Conservation (phyloP, 2,329 filamentous ascomycete genomes). For the Fusarium keratoplasticum region DNA sequence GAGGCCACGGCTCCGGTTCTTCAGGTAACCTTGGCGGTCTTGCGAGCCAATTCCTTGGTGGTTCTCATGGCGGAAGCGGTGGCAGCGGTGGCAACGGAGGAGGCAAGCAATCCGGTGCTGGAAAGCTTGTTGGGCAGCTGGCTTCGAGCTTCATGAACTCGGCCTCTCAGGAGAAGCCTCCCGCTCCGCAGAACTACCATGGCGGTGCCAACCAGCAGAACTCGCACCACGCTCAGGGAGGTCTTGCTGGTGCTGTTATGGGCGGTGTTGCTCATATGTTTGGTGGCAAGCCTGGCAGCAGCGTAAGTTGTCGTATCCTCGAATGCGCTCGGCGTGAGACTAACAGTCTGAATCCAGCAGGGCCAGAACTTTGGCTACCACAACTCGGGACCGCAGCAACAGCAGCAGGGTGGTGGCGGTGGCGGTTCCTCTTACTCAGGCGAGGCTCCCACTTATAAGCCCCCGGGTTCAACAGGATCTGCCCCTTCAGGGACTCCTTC, state of each 20-base stretch:
- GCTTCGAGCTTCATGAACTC: slow-evolving; percentile 67
- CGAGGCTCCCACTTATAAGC: slow-evolving; percentile 65
- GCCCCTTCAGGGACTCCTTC: slow-evolving; percentile 42
- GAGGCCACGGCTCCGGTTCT: slow-evolving; percentile 51
- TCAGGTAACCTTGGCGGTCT: slow-evolving; percentile 56
- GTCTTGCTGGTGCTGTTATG: slow-evolving; percentile 65
- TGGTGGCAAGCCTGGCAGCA: slow-evolving; percentile 57
- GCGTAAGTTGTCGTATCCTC: slow-evolving; percentile 43
- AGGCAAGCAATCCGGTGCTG: slow-evolving; percentile 53
- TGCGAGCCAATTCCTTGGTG: slow-evolving; percentile 61
- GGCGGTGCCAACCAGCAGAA: slow-evolving; percentile 55
- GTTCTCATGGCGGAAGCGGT: slow-evolving; percentile 37
- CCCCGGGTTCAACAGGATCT: slow-evolving; percentile 46
- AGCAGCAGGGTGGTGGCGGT: slow-evolving; percentile 37
- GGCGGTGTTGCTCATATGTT: slow-evolving; percentile 67
- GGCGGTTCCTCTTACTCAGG: slow-evolving; percentile 62
- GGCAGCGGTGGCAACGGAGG: slow-evolving; percentile 47
- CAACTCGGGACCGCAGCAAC: slow-evolving; percentile 59
- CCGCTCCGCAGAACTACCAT: slow-evolving; percentile 60
- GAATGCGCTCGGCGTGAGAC: neutral
- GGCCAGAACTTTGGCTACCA: slow-evolving; percentile 74
- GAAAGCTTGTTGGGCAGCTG: slow-evolving; percentile 69
- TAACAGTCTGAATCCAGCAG: slow-evolving; percentile 44
- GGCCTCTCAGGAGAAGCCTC: slow-evolving; percentile 58
- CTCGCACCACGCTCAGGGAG: slow-evolving; percentile 56